Conservation (phyloP, 2,329 filamentous ascomycete genomes). For the Cercospora sp. region DNA sequence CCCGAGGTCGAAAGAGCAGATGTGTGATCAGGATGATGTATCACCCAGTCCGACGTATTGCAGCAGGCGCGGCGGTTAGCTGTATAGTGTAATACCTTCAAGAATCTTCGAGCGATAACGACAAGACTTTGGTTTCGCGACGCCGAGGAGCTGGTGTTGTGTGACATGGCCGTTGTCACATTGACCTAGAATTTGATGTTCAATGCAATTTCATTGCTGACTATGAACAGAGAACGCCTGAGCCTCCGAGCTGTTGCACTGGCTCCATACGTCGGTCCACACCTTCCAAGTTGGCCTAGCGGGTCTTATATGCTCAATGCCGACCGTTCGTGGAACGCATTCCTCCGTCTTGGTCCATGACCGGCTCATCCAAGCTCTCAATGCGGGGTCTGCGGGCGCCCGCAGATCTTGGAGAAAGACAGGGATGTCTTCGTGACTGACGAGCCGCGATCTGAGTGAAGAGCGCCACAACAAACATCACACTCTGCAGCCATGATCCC, state of each 20-base stretch:
- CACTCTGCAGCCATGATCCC: background rate
- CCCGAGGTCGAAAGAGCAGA: background rate
- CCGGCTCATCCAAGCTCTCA: background rate
- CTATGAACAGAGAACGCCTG: background rate
- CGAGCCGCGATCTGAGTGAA: background rate
- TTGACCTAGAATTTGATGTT: background rate
- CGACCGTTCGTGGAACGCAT: constrained; percentile 9
- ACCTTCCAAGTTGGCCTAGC: background rate
- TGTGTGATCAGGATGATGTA: background rate
- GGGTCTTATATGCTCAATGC: background rate
- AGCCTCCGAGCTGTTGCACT: background rate
- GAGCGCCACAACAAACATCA: background rate
- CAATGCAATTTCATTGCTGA: background rate
- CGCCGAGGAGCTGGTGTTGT: background rate
- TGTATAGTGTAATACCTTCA: background rate
- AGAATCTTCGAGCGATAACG: background rate
- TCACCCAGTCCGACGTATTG: background rate
- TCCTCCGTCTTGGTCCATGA: constrained; percentile 2
- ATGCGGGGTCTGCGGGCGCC: background rate
- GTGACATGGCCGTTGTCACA: background rate
- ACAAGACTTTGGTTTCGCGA: background rate
- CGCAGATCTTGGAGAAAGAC: constrained; percentile 5
- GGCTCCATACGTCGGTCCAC: background rate
- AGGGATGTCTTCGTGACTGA: background rate
- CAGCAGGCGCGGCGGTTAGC: background rate